Conservation (phyloP, 2,329 filamentous ascomycete genomes). For the Cadophora malorum region DNA sequence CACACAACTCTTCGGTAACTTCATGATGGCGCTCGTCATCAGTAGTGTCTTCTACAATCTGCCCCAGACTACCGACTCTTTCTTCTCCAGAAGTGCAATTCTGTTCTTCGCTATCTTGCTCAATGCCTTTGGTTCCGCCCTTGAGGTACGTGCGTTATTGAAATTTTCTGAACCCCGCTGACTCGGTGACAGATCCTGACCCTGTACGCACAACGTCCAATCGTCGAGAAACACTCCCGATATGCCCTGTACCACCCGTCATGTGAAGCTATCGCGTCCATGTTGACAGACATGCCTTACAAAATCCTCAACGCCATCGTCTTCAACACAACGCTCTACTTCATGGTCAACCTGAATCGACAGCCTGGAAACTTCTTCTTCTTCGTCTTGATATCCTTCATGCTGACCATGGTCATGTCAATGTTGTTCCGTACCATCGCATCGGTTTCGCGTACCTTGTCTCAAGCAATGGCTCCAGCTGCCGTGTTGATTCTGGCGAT, state of each 20-base stretch:
- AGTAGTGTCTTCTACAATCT: slow-evolving; percentile 69
- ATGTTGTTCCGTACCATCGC: slow-evolving; percentile 87
- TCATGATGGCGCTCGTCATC: slow-evolving; percentile 65
- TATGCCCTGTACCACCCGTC: slow-evolving; percentile 93
- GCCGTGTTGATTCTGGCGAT: slow-evolving; percentile 53
- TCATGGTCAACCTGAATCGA: slow-evolving; percentile 81
- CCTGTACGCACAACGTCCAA: slow-evolving; percentile 84
- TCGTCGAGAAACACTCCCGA: slow-evolving; percentile 87
- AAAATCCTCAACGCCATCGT: slow-evolving; percentile 67
- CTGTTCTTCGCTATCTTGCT: slow-evolving; percentile 73
- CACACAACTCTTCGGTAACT: slow-evolving; percentile 46
- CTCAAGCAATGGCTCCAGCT: slow-evolving; percentile 66
- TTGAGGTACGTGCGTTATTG: slow-evolving; percentile 52
- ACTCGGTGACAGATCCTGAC: slow-evolving; percentile 62
- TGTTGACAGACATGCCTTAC: slow-evolving; percentile 85
- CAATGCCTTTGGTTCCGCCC: slow-evolving; percentile 66
- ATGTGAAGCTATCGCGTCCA: slow-evolving; percentile 86
- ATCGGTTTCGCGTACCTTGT: slow-evolving; percentile 73
- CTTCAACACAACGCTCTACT: slow-evolving; percentile 85
- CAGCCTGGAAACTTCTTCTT: slow-evolving; percentile 83
- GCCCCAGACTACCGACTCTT: slow-evolving; percentile 57
- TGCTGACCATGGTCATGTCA: slow-evolving; percentile 63
- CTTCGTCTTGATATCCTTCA: slow-evolving; percentile 56
- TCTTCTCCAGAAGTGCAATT: slow-evolving; percentile 67
- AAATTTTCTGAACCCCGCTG: background rate